Base-by-base conservation (phyloP, 2,329 filamentous ascomycete genomes). In the Ascochyta rabiei region DNA sequence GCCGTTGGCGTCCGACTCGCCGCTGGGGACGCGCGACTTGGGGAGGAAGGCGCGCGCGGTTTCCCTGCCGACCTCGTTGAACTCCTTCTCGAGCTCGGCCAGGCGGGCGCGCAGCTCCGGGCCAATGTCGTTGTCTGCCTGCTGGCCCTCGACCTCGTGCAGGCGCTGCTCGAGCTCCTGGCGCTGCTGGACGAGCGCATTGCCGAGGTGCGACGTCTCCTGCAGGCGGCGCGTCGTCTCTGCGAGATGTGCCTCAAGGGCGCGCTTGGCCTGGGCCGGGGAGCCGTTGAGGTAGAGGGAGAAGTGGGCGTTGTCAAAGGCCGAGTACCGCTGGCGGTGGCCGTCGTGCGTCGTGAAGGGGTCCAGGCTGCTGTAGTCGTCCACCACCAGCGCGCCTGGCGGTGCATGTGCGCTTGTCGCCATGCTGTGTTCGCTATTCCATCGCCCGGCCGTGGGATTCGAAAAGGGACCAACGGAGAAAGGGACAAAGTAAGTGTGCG, bases 211-310 rank as follows among this genome's bases (percentile, higher is more conserved):
- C 24, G 91, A 95, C 6, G 93, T 90, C 73, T 98, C 93, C 69
- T 96, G 90, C 60, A 99, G 87, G 54, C 93, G 86, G 55, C 92
- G 88, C 68, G 96, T 91, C 1, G 93, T 97, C 75, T 99, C 95
- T 59, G 89, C 87, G 42, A 99, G 83, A 76, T 98, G 95, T 46
- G 93, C 91, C 75, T 96, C 89, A 39, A 99, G 82, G 39, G 92
- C 92, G 62, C 90, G 88, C 76, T 90, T 96, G 35, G 92, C 91
- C 71, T 97, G 92, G 50, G 87, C 86, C 9, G 93, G 91, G 0
- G 93, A 96, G 24, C 90, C 82, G 48, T 78, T 77, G n/a, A 91
- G 85, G 62, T 90, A 89, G 19, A 93, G 80, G 33, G 88, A 88
- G 73, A 96, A 93, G 24, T 90, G 79, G 46, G 93, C 87, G 43